These are phyloP conservation scores for Lasiodiplodia sp. DNA, from an alignment of 2,329 filamentous ascomycete genomes.

Conservation along the genomic window DNA sequence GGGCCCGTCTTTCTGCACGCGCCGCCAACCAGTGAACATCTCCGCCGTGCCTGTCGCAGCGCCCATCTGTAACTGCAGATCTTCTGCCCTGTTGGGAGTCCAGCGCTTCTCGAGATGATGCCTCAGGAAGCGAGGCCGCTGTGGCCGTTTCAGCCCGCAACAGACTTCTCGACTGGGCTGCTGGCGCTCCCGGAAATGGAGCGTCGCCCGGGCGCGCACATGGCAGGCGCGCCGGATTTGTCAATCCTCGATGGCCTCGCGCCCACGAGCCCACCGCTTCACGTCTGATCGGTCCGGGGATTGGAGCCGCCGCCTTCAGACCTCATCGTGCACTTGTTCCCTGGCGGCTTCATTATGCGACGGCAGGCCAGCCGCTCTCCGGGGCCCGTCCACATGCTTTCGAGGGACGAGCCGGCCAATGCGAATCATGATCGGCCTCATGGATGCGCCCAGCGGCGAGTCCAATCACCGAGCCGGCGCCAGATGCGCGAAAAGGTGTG, in stretches of 20 bases:
- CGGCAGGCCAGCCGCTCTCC: slow-evolving; percentile 12
- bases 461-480: slow-evolving; percentile 28
- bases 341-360: slow-evolving; percentile 15
- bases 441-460: slow-evolving; percentile 26
- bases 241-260: slow-evolving; percentile 8
- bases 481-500: slow-evolving; percentile 24
- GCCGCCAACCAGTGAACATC: slow-evolving; percentile 15
- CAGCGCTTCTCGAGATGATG: slow-evolving; percentile 7
- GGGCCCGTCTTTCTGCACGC: slow-evolving; percentile 21
- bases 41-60: slow-evolving; percentile 15
- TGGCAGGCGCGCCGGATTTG: slow-evolving; percentile 15
- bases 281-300: slow-evolving; percentile 24
- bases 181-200: slow-evolving; percentile 20
- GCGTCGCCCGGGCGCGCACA: slow-evolving; percentile 8
- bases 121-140: slow-evolving; percentile 27
- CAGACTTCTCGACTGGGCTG: slow-evolving; percentile 23
- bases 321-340: not conserved
- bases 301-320: slow-evolving; percentile 13
- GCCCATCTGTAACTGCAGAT: slow-evolving; percentile 25
- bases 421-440: slow-evolving; percentile 30
- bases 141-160: slow-evolving; percentile 26
- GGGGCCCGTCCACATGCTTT: slow-evolving; percentile 25
- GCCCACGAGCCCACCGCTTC: slow-evolving; percentile 14
- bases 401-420: slow-evolving; percentile 28
- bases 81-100: slow-evolving; percentile 7